Evolutionary conservation across 2,329 filamentous ascomycete genomes (phyloP), one percentile per base, ranked within the genome.

Genomic region (Stenocarpella maydis): DNA sequence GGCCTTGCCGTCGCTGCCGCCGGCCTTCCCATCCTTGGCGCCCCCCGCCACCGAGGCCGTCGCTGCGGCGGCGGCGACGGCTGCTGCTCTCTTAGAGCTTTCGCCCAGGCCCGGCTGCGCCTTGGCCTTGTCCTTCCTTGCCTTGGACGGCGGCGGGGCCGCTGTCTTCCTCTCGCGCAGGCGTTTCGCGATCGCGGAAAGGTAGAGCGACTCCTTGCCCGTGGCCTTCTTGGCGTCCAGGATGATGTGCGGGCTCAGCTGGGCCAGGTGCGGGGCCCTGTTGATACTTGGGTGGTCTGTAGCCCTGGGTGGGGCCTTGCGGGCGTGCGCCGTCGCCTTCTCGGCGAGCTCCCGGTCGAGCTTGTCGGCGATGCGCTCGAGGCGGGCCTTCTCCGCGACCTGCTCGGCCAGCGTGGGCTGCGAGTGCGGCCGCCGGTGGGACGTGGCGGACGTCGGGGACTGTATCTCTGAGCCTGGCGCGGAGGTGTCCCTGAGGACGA

Each of bases 171-270:
- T 68, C 17, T 75, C 72, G 26, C 74, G 69, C 9, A 90, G 82
- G 12, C 88, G 82, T 58, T 81, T 81, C 8, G 82, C 85, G 67
- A 91, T 89, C 47, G 88, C 87, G n/a, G 84, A 84, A 15, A 91
- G 81, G 75, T 90, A 97, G 21, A 92, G 85, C 1, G 91, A 92
- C 79, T 97, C 94, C 54, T 91, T 85, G 17, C 92, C 90, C 1
- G 91, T 93, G 1, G 94, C 92, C 73, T 91, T 91, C 72, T 92
- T 92, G 1, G 95, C 93, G 70, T 92, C 91, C 26, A 92, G 84
- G 70, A 97, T 92, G 67, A 95, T 83, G 74, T 91, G 88, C 2
- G 92, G 90, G 9, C 82, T 79, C 31, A 90, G 80, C 52, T 84
- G 82, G 10, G 83, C 81, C n/a, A 91, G 83, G 76, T 91, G 88